A percentile compares a stretch with the other conserved stretches of the same genome.
Evolutionary conservation across 768 basidiomycete genomes (phyloP).

Genomic region (Arthromyces matolae): DNA sequence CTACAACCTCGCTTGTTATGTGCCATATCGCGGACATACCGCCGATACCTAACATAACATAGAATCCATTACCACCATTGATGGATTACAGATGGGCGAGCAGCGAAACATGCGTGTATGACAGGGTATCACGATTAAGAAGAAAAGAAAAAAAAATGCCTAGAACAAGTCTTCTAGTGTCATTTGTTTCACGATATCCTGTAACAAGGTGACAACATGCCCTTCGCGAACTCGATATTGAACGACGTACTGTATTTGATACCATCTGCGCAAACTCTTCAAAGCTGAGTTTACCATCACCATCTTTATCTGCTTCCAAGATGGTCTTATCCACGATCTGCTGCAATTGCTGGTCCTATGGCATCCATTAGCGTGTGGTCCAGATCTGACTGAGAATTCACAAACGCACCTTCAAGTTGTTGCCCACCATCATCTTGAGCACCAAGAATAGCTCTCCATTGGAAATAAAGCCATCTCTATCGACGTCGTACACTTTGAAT

Average conservation of each 20-base stretch:
- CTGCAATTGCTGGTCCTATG: constrained; percentile 93
- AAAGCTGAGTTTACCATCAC: constrained; percentile 95
- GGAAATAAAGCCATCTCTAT: constrained; percentile 95
- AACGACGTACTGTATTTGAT: constrained; percentile 77
- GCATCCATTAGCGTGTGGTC: constrained; percentile 2
- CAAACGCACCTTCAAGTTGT: constrained; percentile 83
- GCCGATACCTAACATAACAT: constrained; percentile 5
- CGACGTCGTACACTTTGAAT: constrained; percentile 99
- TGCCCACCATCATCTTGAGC: constrained; percentile 99
- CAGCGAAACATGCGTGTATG: constrained; percentile 2
- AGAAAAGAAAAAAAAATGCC: constrained; percentile 1
- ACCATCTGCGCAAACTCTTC: constrained; percentile 98
- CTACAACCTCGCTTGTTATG: constrained; percentile 7
- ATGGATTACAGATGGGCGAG: constrained; percentile 4
- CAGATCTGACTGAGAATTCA: constrained; percentile 12
- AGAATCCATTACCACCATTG: constrained; percentile 10
- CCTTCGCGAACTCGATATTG: no score
- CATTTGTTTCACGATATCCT: constrained; percentile 99
- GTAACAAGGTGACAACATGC: no score
- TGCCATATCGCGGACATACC: not conserved
- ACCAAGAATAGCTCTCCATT: constrained; percentile 98
- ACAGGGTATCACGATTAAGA: constrained; percentile 10
- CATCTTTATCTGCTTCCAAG: constrained; percentile 98
- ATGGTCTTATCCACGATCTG: constrained; percentile 99
- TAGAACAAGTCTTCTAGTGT: constrained; percentile 91